Base-by-base conservation (phyloP, 2,329 filamentous ascomycete species). In the Davidsoniella eucalypti region DNA sequence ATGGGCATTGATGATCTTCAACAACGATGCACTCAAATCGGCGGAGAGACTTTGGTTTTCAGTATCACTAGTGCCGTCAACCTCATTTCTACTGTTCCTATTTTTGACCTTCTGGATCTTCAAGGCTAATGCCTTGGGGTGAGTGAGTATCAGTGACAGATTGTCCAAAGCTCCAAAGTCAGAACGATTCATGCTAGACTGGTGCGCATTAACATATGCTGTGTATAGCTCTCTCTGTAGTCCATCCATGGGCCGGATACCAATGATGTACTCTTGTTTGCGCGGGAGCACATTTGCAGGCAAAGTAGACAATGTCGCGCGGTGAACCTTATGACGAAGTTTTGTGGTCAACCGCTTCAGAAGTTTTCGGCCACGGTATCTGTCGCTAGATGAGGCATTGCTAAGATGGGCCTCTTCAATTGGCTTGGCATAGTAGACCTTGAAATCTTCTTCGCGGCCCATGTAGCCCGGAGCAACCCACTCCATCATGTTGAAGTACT, bases 401-500 rank as follows among this genome's bases (percentile, higher is more conserved):
- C 64, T 59, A 52, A 75, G 82, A 1, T 88, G 69, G 1, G 88
- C 88, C 9, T 73, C 66, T 49, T 80, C 70, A 55, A 95, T 94
- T 0, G 85, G 84, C 2, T 70, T 71, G 4, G 78, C 73, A 59
- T 82, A 94, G n/a, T 79, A 73, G 0, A 69, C 61, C 17, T 69
- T 72, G 61, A 95, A 95, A 58, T 88, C 81, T 0, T 63, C 58
- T 8, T 71, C 63, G 3, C 75, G 70, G 0, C 86, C 87, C 2
- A 94, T 69, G 60, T 85, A 94, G 21, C 76, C 77, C 0, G 84
- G 84, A 1, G 85, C 80, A 47, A 92, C 78, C 86, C 87, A 94
- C 55, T 88, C 75, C 52, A 94, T 82, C 76, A 94, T 85, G n/a
- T 79, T 68, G 59, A 81, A 87, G 59, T 94, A 94, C 58, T 95